Percentiles rank a stretch among this genome's conserved stretches.
phyloP scores from a whole-genome alignment of 2,329 filamentous ascomycete genomes.

The Penicillium brasilianum region DNA sequence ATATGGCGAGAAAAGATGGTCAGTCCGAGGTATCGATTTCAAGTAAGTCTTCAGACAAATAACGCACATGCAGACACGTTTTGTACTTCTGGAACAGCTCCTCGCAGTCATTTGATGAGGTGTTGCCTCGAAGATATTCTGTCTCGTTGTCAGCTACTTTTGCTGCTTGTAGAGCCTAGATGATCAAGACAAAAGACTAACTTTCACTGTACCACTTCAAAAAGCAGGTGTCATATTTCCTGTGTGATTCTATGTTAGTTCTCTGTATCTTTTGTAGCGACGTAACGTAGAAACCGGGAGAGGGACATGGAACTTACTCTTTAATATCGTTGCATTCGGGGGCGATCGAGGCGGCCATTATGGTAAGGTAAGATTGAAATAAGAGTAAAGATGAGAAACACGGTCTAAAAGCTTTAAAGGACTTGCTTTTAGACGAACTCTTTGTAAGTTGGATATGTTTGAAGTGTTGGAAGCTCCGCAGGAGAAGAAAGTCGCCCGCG shows the following conservation, averaged over 20 bases:
- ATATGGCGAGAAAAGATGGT: background rate
- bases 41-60: background rate
- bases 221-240: conserved; percentile 95
- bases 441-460: background rate
- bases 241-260: conserved; percentile 47
- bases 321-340: conserved; percentile 95
- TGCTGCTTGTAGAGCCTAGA: background rate
- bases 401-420: background rate
- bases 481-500: conserved; percentile 3
- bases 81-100: conserved; percentile 87
- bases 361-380: conserved; percentile 20
- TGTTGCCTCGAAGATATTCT: conserved; percentile 90
- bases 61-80: conserved; percentile 76
- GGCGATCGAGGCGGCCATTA: conserved; percentile 92
- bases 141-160: conserved; percentile 22
- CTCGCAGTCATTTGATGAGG: conserved; percentile 84
- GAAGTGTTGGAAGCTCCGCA: background rate
- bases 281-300: conserved; percentile 9
- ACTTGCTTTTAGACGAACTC: background rate
- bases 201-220: conserved; percentile 99
- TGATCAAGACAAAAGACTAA: conserved; percentile 46
- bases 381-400: background rate
- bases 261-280: background rate
- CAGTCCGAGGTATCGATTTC: background rate
- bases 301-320: conserved; percentile 66